A percentile compares a stretch with the other conserved stretches of the same genome.
Evolutionary conservation across 1,284 basidiomycete genomes (phyloP).

Genomic region (Ganoderma sinense): DNA sequence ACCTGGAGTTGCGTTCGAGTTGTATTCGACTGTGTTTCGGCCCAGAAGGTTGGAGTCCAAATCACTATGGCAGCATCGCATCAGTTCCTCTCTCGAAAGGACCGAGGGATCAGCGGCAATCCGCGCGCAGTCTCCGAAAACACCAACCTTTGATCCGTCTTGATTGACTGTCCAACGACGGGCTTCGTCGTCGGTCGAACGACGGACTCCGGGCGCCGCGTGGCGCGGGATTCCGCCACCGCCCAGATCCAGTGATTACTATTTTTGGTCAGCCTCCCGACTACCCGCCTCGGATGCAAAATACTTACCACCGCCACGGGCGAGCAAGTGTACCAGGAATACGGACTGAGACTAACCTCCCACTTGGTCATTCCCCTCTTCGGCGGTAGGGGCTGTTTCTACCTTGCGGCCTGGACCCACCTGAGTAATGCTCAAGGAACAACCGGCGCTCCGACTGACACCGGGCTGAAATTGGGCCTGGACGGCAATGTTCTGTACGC

Average conservation of each 20-base stretch:
- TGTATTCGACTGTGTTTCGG: background rate
- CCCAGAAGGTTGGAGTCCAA: background rate
- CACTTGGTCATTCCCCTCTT: background rate
- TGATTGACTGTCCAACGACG: constrained; percentile 22
- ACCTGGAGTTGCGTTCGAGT: background rate
- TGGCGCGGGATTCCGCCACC: background rate
- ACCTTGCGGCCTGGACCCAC: background rate
- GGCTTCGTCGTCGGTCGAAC: constrained; percentile 2
- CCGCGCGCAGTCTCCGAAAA: constrained; percentile 24
- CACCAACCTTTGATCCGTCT: constrained; percentile 28
- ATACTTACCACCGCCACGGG: background rate
- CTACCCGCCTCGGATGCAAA: background rate
- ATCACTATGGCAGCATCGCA: background rate
- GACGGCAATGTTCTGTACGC: background rate
- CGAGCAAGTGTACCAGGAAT: background rate
- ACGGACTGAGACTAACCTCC: background rate
- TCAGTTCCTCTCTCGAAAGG: constrained; percentile 18
- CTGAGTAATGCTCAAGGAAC: background rate
- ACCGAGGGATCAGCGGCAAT: constrained; percentile 28
- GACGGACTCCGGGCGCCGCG: background rate
- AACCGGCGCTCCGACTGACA: background rate
- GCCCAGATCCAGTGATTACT: background rate
- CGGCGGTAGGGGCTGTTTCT: background rate
- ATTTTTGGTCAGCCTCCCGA: background rate
- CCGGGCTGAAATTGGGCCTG: background rate